A percentile compares a stretch with the other conserved stretches of the same genome.
These are phyloP conservation scores for Blastobotrys apis DNA, from an alignment of 1,139 yeast species.

Conservation along the genomic window DNA sequence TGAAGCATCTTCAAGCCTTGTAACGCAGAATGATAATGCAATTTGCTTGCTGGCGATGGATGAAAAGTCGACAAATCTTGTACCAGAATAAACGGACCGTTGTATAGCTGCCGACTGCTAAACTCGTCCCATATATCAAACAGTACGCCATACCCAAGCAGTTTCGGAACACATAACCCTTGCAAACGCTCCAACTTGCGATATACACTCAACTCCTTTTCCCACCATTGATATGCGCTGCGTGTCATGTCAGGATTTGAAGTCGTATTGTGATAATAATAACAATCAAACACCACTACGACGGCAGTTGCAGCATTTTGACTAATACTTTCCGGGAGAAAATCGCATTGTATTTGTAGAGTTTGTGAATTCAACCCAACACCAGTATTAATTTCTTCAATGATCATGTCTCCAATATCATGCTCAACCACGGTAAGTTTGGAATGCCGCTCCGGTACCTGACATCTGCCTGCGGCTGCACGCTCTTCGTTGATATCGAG, in stretches of 20 bases:
- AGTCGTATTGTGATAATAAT: conserved; percentile 9
- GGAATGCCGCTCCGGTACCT: no score
- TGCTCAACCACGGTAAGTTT: no score
- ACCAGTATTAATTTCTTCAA: conserved; percentile 6
- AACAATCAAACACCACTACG: conserved; percentile 8
- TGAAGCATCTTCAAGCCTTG: background rate
- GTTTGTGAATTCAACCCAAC: conserved; percentile 5
- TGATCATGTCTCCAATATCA: conserved; percentile 1
- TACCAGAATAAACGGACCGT: conserved; percentile 9
- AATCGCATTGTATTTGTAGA: background rate
- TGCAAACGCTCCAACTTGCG: conserved; percentile 6
- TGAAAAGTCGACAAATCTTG: background rate
- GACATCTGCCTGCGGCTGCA: background rate
- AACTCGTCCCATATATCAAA: conserved; percentile 6
- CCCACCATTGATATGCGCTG: conserved; percentile 8
- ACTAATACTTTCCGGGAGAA: background rate
- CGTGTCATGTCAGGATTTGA: conserved; percentile 6
- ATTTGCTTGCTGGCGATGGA: conserved; percentile 1
- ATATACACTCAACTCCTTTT: conserved; percentile 8
- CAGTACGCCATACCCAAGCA: conserved; percentile 2
- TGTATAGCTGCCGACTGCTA: conserved; percentile 5
- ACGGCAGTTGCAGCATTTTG: background rate
- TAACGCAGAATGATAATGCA: conserved; percentile 7
- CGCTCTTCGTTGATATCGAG: conserved; percentile 2
- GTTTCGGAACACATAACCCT: conserved; percentile 2